Conservation (phyloP, 371 early-diverging fungal genomes). For the Fennellomyces sp. region DNA sequence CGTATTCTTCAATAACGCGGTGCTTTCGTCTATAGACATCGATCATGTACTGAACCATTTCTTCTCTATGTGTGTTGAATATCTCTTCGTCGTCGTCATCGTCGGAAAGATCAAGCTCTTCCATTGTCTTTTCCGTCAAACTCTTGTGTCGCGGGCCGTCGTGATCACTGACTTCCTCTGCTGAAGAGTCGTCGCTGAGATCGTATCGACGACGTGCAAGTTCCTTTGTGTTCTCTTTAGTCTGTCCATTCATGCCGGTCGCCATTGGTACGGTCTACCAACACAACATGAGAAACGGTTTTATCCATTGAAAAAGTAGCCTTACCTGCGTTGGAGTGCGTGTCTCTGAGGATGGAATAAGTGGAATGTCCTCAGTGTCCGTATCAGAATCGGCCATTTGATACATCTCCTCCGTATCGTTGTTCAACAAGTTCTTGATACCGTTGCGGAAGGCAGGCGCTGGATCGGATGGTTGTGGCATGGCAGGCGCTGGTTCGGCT, state of each 20-base stretch:
- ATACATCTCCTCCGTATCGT: conserved; percentile 23
- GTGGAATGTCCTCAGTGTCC: conserved; percentile 37
- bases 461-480: not conserved
- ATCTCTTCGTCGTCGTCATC: conserved; percentile 43
- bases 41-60: conserved; percentile 52
- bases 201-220: conserved; percentile 8
- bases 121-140: conserved; percentile 19
- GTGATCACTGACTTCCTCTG: conserved; percentile 27
- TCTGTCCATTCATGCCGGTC: conserved; percentile 7
- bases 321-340: not conserved
- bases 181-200: conserved; percentile 30
- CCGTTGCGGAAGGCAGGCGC: conserved; percentile 22
- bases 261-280: no score
- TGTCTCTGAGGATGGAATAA: not conserved
- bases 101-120: conserved; percentile 26
- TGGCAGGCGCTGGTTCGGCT: not conserved
- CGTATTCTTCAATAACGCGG: conserved; percentile 41
- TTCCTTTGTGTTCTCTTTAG: not conserved
- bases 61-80: conserved; percentile 28
- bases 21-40: conserved; percentile 37
- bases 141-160: conserved; percentile 14
- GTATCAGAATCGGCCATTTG: conserved; percentile 47
- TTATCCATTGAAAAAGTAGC: not conserved
- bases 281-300: not conserved
- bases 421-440: conserved; percentile 38